Conservation (phyloP, 1,284 basidiomycete species). For the Fomitopsis palustris region DNA sequence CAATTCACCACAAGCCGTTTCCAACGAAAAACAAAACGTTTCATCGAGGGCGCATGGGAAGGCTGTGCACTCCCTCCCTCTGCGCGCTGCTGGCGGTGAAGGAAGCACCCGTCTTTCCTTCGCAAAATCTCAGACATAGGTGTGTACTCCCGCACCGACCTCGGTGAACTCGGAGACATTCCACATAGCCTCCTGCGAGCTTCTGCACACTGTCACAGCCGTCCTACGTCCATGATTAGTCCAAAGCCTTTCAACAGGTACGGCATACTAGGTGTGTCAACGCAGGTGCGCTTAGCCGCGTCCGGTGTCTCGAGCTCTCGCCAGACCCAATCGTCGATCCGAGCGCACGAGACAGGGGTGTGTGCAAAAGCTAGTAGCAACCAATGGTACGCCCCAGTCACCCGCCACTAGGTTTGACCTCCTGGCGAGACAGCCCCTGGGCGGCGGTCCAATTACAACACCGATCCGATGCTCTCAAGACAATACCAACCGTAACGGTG, state of each 20-base stretch:
- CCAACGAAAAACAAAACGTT: background rate
- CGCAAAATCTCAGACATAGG: background rate
- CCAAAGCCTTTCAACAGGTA: background rate
- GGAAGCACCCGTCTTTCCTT: background rate
- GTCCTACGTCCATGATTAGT: too few relatives aligned
- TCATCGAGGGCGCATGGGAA: background rate
- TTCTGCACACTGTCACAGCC: background rate
- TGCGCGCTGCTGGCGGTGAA: background rate
- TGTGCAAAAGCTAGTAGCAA: background rate
- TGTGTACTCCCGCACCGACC: background rate
- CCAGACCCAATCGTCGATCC: background rate
- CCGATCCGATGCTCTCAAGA: background rate
- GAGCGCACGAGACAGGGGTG: background rate
- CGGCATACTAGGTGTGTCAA: background rate
- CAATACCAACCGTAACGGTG: constrained; percentile 13
- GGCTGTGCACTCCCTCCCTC: background rate
- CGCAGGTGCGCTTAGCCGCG: too few relatives aligned
- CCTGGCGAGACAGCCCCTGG: background rate
- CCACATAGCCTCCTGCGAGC: background rate
- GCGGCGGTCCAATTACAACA: background rate
- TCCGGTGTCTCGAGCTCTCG: background rate
- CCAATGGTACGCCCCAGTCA: background rate
- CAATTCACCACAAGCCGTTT: background rate
- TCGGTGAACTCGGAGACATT: background rate
- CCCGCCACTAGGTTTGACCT: background rate